Conservation (phyloP, 495 filamentous ascomycete genomes). For the Jackrogersella multiformis region DNA sequence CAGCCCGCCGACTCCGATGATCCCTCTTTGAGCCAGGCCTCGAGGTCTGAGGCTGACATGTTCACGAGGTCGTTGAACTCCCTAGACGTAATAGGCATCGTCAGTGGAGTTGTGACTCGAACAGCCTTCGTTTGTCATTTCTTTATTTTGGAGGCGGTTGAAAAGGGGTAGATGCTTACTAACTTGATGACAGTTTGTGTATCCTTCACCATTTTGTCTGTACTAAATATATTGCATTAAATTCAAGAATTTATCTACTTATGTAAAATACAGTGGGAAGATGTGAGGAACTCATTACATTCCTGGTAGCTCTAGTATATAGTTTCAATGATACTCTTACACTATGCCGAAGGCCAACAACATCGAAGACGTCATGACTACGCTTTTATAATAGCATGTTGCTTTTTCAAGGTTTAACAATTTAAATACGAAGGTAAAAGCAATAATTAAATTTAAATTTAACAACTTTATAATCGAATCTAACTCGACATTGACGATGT, state of each 20-base stretch:
- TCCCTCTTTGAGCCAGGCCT: constrained; percentile 67
- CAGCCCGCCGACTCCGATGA: constrained; percentile 66
- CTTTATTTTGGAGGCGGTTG: not conserved
- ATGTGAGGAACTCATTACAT: too few relatives aligned
- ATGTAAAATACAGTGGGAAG: not conserved
- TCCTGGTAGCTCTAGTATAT: too few relatives aligned
- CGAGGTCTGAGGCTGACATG: constrained; percentile 68
- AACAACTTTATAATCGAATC: not conserved
- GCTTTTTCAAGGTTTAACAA: constrained; percentile 7
- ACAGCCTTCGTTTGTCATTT: not conserved
- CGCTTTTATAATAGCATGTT: constrained; percentile 3
- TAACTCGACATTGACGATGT: too few relatives aligned
- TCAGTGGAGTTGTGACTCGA: not conserved
- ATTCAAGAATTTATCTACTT: not conserved
- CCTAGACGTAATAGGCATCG: constrained; percentile 42
- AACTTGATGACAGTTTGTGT: constrained; percentile 65
- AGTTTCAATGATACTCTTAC: not conserved
- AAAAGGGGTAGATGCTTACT: constrained; percentile 3
- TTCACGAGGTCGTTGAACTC: constrained; percentile 77
- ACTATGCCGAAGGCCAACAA: not conserved
- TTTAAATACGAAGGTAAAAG: too few relatives aligned
- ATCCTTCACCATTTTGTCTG: constrained; percentile 65
- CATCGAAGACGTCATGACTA: constrained; percentile 43
- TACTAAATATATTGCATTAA: not conserved
- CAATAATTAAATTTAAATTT: not conserved